Base-by-base conservation (phyloP, 1,284 basidiomycete genomes). In the Ceratobasidium sp. region DNA sequence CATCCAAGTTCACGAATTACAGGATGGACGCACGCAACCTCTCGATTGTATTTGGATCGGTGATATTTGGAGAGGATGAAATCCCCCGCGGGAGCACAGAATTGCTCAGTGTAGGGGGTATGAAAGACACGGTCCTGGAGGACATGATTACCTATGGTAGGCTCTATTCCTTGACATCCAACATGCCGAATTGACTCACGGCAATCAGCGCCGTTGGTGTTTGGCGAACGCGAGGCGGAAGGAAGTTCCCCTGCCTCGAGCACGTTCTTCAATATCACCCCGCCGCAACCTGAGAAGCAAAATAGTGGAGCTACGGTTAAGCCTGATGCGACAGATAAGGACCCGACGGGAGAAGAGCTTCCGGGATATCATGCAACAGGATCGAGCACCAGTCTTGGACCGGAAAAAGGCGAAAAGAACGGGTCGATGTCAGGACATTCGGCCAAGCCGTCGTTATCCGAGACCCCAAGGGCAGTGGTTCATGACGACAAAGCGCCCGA, bases 21-120 rank as follows among this genome's bases (percentile, higher is more conserved):
- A 73, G 70, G 85, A 99, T 99, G 97, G 95, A 96, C 79, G 87
- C 92, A 0, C 94, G 93, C 86, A 97, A 96, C 81, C 86, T 97
- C 32, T 93, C 94, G 4, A 95, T 96, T 75, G 91, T 95, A 0
- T 96, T 96, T 84, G 91, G 91, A 56, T 87, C 90, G 13, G 94
- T 95, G 13, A 89, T 97, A 61, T 96, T 97, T 81, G 95, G 95
- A 13, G 95, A 96, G 82, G 95, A 97, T 77, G 93, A 96, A 77
- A 86, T 94, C 65, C 90, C 92, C 0, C 92, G 91, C 80, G 90
- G 88, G 43, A 64, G 71, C 29, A 89, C 88, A 0, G 92, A 95
- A 82, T 86, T 95, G 19, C 84, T 95, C 29, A 91, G 86, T 71
- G 88, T 95, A 61, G 90, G 92, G 80, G 86, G 86, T 15, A 88